These are phyloP conservation scores for Dalbergia cultrata DNA, from an alignment of 306 rosid species.

Conservation along the genomic window DNA sequence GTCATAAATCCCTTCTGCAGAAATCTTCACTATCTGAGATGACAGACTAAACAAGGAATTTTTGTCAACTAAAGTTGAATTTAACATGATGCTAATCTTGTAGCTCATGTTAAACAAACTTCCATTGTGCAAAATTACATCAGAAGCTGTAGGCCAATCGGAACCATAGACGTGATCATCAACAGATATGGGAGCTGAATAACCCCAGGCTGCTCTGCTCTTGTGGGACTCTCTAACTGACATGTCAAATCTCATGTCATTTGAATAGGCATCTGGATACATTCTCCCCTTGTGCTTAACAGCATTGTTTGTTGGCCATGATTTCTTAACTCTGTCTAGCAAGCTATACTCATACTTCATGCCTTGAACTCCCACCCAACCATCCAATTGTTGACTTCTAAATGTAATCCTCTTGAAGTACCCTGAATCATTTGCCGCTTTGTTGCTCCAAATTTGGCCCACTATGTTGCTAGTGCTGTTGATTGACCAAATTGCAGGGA, in stretches of 20 bases:
- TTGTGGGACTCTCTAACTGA: constrained; percentile 16
- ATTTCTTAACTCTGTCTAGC: constrained; percentile 39
- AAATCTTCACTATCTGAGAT: neutral
- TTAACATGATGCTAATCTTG: constrained; percentile 2
- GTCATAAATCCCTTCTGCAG: constrained; percentile 65
- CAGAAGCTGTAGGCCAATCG: neutral
- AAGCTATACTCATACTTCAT: constrained; percentile 54
- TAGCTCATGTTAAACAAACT: constrained; percentile 29
- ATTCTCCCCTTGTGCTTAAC: neutral
- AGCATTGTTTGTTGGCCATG: constrained; percentile 41
- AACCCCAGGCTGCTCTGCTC: constrained; percentile 33
- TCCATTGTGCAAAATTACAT: neutral
- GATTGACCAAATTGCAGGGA: constrained; percentile 59
- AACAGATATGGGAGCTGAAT: constrained; percentile 42
- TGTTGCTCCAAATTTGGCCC: constrained; percentile 64
- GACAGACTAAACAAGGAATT: constrained; percentile 9
- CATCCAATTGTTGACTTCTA: neutral
- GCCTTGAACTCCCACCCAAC: neutral
- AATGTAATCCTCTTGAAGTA: constrained; percentile 49
- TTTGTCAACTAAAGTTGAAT: neutral
- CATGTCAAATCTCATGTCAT: constrained; percentile 51
- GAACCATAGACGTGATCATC: constrained; percentile 15
- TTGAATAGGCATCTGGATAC: constrained; percentile 26
- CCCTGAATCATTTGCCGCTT: constrained; percentile 38
- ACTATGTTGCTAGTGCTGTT: constrained; percentile 35